Conservation (phyloP, 306 rosid species). For the Gynostemma pentaphyllum region DNA sequence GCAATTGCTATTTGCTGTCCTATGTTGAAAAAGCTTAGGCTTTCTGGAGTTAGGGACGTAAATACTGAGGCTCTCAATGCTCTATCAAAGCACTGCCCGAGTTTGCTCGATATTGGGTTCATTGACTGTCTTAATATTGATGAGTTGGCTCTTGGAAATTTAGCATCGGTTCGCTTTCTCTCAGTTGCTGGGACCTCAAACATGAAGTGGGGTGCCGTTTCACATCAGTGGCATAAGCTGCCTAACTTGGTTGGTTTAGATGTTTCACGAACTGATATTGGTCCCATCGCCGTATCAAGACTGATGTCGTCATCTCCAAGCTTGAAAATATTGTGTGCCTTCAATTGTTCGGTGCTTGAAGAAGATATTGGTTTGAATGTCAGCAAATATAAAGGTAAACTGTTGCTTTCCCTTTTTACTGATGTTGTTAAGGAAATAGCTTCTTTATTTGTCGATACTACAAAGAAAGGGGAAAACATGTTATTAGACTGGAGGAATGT, state of each 20-base stretch:
- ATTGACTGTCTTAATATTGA: slow-evolving; percentile 88
- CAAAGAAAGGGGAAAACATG: slow-evolving; percentile 56
- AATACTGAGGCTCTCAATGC: slow-evolving; percentile 74
- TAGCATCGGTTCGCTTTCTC: slow-evolving; percentile 63
- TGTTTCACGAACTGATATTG: slow-evolving; percentile 88
- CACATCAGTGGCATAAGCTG: slow-evolving; percentile 80
- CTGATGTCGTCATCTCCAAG: slow-evolving; percentile 56
- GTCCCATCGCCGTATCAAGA: slow-evolving; percentile 65
- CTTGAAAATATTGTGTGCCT: slow-evolving; percentile 79
- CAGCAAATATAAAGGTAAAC: slow-evolving; percentile 62
- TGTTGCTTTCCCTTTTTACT: slow-evolving; percentile 63
- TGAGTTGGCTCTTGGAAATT: slow-evolving; percentile 72
- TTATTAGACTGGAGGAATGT: slow-evolving; percentile 78
- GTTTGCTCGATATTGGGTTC: slow-evolving; percentile 75
- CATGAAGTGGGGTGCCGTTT: slow-evolving; percentile 82
- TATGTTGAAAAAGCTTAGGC: slow-evolving; percentile 60
- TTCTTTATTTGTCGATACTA: slow-evolving; percentile 57
- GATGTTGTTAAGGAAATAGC: slow-evolving; percentile 77
- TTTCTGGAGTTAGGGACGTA: slow-evolving; percentile 84
- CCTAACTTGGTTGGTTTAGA: slow-evolving; percentile 81
- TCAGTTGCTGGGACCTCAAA: slow-evolving; percentile 86
- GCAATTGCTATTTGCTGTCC: slow-evolving; percentile 80
- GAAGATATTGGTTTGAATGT: slow-evolving; percentile 50
- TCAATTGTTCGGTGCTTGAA: slow-evolving; percentile 82
- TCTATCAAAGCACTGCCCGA: slow-evolving; percentile 59